Percentiles rank a stretch among this genome's conserved stretches.
phyloP scores from a whole-genome alignment of 2,329 filamentous ascomycete species.

The Meredithiella fracta region DNA sequence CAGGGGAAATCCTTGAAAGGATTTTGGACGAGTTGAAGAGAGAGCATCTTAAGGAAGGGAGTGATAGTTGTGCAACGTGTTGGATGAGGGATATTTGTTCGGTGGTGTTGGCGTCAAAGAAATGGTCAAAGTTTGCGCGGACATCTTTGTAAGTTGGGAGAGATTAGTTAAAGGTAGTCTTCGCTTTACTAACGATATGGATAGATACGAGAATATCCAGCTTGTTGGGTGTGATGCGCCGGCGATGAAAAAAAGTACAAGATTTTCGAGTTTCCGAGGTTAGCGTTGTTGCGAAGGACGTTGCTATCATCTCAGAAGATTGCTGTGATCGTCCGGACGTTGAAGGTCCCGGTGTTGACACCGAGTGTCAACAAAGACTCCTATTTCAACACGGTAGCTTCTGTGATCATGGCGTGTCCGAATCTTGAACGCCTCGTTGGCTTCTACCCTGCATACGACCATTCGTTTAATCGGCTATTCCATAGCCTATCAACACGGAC shows the following conservation, averaged over 20 bases:
- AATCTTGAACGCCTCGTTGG: slow-evolving; percentile 44
- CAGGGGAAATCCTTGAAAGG: slow-evolving; percentile 40
- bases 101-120: slow-evolving; percentile 33
- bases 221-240: slow-evolving; percentile 40
- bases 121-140: slow-evolving; percentile 35
- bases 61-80: slow-evolving; percentile 44
- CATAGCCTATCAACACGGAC: slow-evolving; percentile 42
- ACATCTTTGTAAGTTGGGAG: slow-evolving; percentile 30
- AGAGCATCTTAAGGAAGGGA: slow-evolving; percentile 31
- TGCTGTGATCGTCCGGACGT: slow-evolving; percentile 36
- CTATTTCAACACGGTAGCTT: slow-evolving; percentile 42
- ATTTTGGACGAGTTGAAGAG: slow-evolving; percentile 38
- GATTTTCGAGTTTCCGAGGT: slow-evolving; percentile 32
- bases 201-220: slow-evolving; percentile 41
- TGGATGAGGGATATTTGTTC: slow-evolving; percentile 46
- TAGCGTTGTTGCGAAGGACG: slow-evolving; percentile 41
- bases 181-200: not conserved
- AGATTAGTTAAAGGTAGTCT: not conserved
- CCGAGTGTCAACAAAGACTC: slow-evolving; percentile 27
- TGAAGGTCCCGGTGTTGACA: slow-evolving; percentile 38
- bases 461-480: slow-evolving; percentile 38
- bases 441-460: slow-evolving; percentile 36
- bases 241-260: slow-evolving; percentile 40
- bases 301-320: slow-evolving; percentile 36
- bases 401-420: slow-evolving; percentile 47